Base-by-base conservation (phyloP, 2,329 filamentous ascomycete genomes). In the Monosporascus cannonballus region DNA sequence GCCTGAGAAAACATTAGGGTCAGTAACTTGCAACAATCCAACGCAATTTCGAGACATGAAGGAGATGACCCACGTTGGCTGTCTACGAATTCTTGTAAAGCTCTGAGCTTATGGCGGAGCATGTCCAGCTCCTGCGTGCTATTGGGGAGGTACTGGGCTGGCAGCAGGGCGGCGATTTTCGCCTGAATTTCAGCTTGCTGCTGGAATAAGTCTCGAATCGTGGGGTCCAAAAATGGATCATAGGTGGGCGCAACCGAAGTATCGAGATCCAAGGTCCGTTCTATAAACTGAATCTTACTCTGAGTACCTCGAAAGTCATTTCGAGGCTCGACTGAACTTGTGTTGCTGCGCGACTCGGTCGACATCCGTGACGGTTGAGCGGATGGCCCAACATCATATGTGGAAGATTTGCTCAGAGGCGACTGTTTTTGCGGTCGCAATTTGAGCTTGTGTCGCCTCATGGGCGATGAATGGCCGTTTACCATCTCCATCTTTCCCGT, bases 131-230 rank as follows among this genome's bases (percentile, higher is more conserved):
- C 80, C 48, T 73, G 57, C 55, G 71, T 72, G 58, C 73, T 67
- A 63, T 79, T 74, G 50, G 74, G 70, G 47, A 72, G 72, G 67
- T 76, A 74, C 57, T 73, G 76, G 58, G 70, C 69, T 51, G 75
- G 74, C 17, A 80, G 69, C 47, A 80, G 66, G 54, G 70, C 70
- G 52, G 74, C 72, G 50, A 80, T 70, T 63, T 74, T 75, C 56
- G 77, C 72, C 60, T 79, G 75, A 60, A 80, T 77, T 56, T 78
- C 76, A 61, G 75, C 75, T 61, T 79, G 77, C 64, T 81, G 77
- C 56, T 76, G 73, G 54, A 78, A 74, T 55, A 80, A 69, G 51
- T 68, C 66, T 60, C 68, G 70, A 60, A 76, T 75, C 60, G 71
- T 65, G 55, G 71, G 70, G 55, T 77, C 74, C 59, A 76, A 63